Base-by-base conservation (phyloP, 352 stramenopile genomes). In the Pythium biforme region DNA sequence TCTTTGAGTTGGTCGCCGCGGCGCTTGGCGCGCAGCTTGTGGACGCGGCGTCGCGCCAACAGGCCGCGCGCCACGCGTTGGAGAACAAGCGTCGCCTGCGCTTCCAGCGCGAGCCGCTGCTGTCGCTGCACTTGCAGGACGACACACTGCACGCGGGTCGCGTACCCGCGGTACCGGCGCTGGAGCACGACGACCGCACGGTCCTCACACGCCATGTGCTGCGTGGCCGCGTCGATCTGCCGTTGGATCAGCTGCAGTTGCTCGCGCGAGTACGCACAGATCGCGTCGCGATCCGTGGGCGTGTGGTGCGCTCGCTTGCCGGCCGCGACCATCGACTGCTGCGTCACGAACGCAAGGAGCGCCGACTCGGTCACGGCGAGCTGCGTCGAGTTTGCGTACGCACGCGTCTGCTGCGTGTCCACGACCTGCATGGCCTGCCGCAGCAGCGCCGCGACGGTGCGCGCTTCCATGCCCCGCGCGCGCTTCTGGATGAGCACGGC, bases 401-500 rank as follows among this genome's bases (percentile, higher is more conserved):
- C 75, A 26, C 81, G 62, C n/a, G 25, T 49, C 37, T 88, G 81
- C 47, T 90, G 70, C 23, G 64, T 41, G 17, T 88, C 77, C 9
- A 88, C 59, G 2, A 79, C 40, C 20, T 62, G 55, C 50, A 85
- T 69, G 0, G 72, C 77, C 1, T 79, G 65, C 7, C 71, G 71
- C 19, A 88, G 70, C n/a, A 86, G 34, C 22, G 53, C 29, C 14
- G 75, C 66, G 4, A 61, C 62, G 2, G 72, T 68, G 9, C 79
- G 69, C 1, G 70, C 77, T 40, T 88, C 81, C 8, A 79, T 68
- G 11, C 76, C 77, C 0, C 81, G 72, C 0, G 76, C 69, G 7
- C 77, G 69, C 34, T 85, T 87, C 56, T 88, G 79, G 47, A 90
- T 83, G 10, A 88, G 53, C 52, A 85, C 27, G 15, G 81, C 75